Percentiles rank a stretch among this genome's conserved stretches.
Conservation (phyloP, 2,329 filamentous ascomycete species). For the Beauveria bassiana region DNA sequence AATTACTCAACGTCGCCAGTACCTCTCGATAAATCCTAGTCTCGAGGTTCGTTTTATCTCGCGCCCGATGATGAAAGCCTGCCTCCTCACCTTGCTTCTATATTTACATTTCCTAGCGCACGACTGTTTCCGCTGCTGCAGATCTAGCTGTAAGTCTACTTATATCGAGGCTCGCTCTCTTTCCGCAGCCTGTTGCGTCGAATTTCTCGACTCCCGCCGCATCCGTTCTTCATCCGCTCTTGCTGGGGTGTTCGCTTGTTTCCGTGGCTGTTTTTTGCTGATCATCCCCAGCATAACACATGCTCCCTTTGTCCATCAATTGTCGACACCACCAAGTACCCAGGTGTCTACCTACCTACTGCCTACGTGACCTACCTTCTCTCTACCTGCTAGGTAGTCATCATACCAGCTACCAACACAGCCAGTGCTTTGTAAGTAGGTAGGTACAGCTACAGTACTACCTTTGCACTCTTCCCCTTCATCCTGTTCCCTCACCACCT, state of each 20-base stretch:
- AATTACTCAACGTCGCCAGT: neutral
- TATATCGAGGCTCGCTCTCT: slow-evolving; percentile 7
- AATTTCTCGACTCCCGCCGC: slow-evolving; percentile 7
- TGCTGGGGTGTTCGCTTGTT: neutral
- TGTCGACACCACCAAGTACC: neutral
- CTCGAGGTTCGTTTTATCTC: neutral
- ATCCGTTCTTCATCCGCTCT: neutral
- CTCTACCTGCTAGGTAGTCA: neutral
- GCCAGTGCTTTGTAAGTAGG: neutral
- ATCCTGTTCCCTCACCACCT: neutral
- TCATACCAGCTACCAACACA: neutral
- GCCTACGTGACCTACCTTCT: neutral
- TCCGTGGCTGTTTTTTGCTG: neutral
- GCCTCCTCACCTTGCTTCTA: slow-evolving; percentile 3
- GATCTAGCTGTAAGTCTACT: slow-evolving; percentile 1
- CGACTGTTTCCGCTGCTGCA: neutral
- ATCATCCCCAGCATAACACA: slow-evolving; percentile 8
- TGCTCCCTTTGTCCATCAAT: neutral
- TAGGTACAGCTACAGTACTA: neutral
- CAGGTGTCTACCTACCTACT: neutral
- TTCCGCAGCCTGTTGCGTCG: neutral
- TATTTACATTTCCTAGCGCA: slow-evolving; percentile 2
- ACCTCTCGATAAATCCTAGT: slow-evolving; percentile 1
- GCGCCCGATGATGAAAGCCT: neutral
- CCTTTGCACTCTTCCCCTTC: neutral